phyloP scores from a whole-genome alignment of 192 early-diverging fungal genomes.

The Entomortierella lignicola region DNA sequence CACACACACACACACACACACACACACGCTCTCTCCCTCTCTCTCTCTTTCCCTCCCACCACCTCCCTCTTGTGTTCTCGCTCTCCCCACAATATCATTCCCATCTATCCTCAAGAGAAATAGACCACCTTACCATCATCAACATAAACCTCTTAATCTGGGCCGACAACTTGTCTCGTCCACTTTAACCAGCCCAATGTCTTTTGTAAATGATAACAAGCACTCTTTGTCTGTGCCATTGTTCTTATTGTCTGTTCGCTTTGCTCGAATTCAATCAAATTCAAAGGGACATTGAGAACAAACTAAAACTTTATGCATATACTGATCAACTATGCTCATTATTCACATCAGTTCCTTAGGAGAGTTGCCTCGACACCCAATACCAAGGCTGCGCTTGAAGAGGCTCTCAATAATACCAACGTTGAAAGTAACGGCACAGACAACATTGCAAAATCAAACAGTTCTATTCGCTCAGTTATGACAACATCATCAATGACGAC shows the following conservation, averaged over 20 bases:
- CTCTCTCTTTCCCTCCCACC: neutral
- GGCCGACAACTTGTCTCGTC: neutral
- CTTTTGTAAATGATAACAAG: conserved; percentile 3
- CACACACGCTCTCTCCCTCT: neutral
- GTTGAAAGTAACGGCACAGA: conserved; percentile 1
- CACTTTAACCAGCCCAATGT: neutral
- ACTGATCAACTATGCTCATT: conserved; percentile 15
- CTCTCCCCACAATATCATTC: neutral
- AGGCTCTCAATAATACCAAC: conserved; percentile 14
- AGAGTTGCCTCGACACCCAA: conserved; percentile 66
- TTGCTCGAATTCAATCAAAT: neutral
- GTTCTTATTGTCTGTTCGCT: neutral
- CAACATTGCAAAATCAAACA: conserved; percentile 25
- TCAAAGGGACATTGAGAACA: no score
- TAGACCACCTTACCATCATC: neutral
- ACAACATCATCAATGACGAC: conserved; percentile 44
- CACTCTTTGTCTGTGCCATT: neutral
- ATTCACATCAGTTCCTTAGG: conserved; percentile 43
- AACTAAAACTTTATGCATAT: neutral
- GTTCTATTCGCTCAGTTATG: conserved; percentile 39
- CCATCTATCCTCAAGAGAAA: neutral
- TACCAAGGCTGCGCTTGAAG: conserved; percentile 53
- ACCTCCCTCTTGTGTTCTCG: neutral
- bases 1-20: neutral
- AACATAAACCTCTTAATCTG: neutral